A percentile compares a stretch with the other conserved stretches of the same genome.
These are phyloP conservation scores for Kodamaea kakaduensis DNA, from an alignment of 805 yeast genomes.

Conservation along the genomic window DNA sequence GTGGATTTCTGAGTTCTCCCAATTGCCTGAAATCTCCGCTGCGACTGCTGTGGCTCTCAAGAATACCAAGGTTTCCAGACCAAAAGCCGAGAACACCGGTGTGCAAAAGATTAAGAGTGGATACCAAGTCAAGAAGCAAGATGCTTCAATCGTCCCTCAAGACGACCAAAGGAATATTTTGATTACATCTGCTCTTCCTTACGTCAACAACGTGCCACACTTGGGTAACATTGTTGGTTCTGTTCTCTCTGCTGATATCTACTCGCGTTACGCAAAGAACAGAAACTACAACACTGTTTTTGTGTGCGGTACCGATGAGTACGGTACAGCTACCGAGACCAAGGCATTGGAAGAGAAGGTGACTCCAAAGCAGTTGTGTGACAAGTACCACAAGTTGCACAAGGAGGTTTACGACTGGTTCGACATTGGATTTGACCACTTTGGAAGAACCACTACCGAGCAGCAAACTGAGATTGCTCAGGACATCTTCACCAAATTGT, in stretches of 20 bases:
- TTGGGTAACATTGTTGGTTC: conserved; percentile 96
- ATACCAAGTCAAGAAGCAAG: conserved; percentile 27
- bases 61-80: conserved; percentile 42
- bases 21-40: conserved; percentile 34
- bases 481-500: conserved; percentile 75
- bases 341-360: conserved; percentile 93
- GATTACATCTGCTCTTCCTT: conserved; percentile 95
- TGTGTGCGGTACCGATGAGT: conserved; percentile 97
- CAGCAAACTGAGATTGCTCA: conserved; percentile 94
- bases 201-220: conserved; percentile 98
- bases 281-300: conserved; percentile 84
- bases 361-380: conserved; percentile 85
- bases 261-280: conserved; percentile 81
- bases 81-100: conserved; percentile 39
- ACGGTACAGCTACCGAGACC: conserved; percentile 99
- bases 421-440: conserved; percentile 87
- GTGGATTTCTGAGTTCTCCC: conserved; percentile 44
- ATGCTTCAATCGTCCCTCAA: conserved; percentile 50
- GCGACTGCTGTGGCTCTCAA: conserved; percentile 47
- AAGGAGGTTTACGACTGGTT: conserved; percentile 94
- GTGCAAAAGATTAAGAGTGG: conserved; percentile 30
- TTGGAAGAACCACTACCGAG: conserved; percentile 93
- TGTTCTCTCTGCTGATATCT: conserved; percentile 91
- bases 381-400: conserved; percentile 84
- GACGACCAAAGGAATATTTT: conserved; percentile 73